Evolutionary conservation across 148 eudicot species (phyloP).

Genomic region (Vaccinium myrtillus): DNA sequence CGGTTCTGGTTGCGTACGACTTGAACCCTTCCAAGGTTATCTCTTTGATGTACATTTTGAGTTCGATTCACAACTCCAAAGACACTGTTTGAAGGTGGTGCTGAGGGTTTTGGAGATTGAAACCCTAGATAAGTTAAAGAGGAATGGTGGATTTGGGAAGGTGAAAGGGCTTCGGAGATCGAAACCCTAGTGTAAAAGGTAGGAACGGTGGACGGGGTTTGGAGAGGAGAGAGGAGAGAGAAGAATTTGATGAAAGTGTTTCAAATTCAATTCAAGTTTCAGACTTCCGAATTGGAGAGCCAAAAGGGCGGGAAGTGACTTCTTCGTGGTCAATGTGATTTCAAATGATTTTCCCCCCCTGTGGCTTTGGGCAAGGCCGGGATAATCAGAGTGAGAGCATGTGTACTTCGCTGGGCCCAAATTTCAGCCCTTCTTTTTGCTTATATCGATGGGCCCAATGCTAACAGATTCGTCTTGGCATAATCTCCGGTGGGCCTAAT

Average conservation of each 20-base stretch:
- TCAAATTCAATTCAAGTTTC: background rate
- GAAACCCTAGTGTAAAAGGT: background rate
- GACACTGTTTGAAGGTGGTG: background rate
- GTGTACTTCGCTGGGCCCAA: background rate
- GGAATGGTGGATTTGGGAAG: background rate
- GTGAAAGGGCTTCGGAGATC: background rate
- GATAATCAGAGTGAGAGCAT: background rate
- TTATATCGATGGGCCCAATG: background rate
- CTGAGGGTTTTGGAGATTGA: constrained; percentile 5
- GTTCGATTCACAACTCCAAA: constrained; percentile 2
- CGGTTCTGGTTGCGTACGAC: constrained; percentile 75
- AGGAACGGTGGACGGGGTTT: background rate
- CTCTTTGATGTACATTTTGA: constrained; percentile 66
- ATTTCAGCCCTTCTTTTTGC: background rate
- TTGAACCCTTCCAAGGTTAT: constrained; percentile 91
- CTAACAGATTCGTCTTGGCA: too few species aligned
- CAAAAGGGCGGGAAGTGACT: background rate
- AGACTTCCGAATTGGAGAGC: background rate
- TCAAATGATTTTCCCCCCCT: background rate
- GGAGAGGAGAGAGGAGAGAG: background rate
- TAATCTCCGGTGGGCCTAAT: too few species aligned
- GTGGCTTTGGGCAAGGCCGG: background rate
- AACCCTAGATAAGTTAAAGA: background rate
- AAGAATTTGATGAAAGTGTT: background rate
- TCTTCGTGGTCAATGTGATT: background rate